Base-by-base conservation (phyloP, 306 rosid genomes). In the Trifolium fragiferum region DNA sequence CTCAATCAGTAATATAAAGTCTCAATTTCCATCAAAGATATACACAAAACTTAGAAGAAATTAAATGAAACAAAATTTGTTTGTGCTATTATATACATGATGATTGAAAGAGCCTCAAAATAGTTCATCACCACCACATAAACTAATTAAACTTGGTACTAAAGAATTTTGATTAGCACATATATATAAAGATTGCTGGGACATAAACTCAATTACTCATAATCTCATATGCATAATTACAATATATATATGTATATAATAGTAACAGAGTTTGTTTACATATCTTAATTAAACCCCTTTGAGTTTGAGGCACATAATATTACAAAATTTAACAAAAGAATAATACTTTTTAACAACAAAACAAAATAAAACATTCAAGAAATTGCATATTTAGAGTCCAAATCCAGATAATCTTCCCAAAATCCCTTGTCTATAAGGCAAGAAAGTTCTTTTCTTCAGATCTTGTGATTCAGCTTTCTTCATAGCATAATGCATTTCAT, bases 341-440 rank as follows among this genome's bases (percentile, higher is more conserved):
- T 78, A 50, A 66, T 51, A 70, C 27, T 61, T 33, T 69, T 49
- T 0, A 78, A 44, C 35, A 8, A 2, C 7, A 77, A 66, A 40
- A 61, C 43, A 27, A 32, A 46, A 23, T 2, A 40, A 16, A 46
- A 58, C 11, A 57, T 19, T 35, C 35, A 2, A 69, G 66, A 71
- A 62, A 51, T 13, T 68, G 27, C 40, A 65, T 54, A 10, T 10
- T 62, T 44, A 76, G 74, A 68, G 76, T 38, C 97, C 93, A 27
- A 89, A 87, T 73, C 96, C 90, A 78, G 96, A 79, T 35, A 93
- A 78, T 61, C 87, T 81, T 3, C 98, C 97, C 67, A 94, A 61
- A 68, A 94, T 87, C 46, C 97, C 96, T 44, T 85, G 97, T 68
- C 81, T 92, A 86, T 90, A 94, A 1, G 99, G 99, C 89, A 94